Percentiles rank a stretch among this genome's conserved stretches.
Evolutionary conservation across 2,329 filamentous ascomycete genomes (phyloP).

Genomic region (Penicillium crustosum): DNA sequence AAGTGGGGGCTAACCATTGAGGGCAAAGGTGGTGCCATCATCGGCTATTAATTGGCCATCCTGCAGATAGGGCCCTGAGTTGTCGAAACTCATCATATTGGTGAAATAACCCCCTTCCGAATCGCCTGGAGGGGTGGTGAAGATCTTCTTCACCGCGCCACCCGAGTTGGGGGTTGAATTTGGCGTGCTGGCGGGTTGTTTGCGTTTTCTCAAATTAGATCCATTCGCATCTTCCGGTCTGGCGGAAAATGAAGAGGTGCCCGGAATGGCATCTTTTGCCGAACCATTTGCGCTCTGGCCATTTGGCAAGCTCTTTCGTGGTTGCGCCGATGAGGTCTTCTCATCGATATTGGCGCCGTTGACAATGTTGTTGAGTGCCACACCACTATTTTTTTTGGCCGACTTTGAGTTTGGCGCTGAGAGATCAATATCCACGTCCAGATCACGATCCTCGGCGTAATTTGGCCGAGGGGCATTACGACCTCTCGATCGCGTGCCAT

Average conservation of each 20-base stretch:
- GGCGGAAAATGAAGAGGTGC: slow-evolving; percentile 59
- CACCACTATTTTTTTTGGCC: slow-evolving; percentile 33
- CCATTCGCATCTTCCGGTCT: slow-evolving; percentile 45
- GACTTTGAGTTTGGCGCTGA: slow-evolving; percentile 32
- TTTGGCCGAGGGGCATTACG: slow-evolving; percentile 81
- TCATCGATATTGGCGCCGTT: slow-evolving; percentile 42
- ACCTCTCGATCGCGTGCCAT: slow-evolving; percentile 93
- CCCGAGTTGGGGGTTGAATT: slow-evolving; percentile 33
- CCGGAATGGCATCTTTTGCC: slow-evolving; percentile 54
- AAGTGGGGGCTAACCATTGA: slow-evolving; percentile 71
- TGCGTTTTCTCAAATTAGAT: slow-evolving; percentile 74
- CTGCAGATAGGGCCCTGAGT: slow-evolving; percentile 65
- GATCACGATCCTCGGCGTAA: slow-evolving; percentile 90
- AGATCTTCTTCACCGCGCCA: slow-evolving; percentile 37
- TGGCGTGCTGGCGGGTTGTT: slow-evolving; percentile 59
- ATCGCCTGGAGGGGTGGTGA: slow-evolving; percentile 36
- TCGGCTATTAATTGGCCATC: slow-evolving; percentile 82
- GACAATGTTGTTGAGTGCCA: slow-evolving; percentile 25
- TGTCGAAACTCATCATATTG: slow-evolving; percentile 87
- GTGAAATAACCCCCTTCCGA: slow-evolving; percentile 54
- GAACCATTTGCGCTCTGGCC: slow-evolving; percentile 33
- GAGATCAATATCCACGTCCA: slow-evolving; percentile 89
- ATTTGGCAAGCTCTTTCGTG: slow-evolving; percentile 42
- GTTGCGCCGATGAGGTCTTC: slow-evolving; percentile 40
- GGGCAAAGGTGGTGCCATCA: slow-evolving; percentile 77